Evolutionary conservation across 2,329 filamentous ascomycete genomes (phyloP).

Genomic region (Penicillium sp.): DNA sequence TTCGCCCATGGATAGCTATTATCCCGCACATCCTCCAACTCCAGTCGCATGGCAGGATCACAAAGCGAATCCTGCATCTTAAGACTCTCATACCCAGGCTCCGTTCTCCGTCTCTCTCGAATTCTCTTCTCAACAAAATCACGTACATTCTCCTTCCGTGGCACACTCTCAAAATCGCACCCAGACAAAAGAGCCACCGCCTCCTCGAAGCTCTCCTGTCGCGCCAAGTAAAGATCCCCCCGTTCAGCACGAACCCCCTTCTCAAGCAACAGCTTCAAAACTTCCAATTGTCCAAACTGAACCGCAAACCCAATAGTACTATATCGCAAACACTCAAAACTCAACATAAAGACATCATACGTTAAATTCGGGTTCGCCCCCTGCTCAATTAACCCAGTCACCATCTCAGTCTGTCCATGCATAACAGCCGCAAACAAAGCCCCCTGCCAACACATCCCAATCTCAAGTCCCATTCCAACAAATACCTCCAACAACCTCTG

Average conservation of each 20-base stretch:
- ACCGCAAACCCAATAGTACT: not conserved
- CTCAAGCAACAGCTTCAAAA: not conserved
- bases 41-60: not conserved
- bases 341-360: not conserved
- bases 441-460: too few species aligned
- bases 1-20: not conserved
- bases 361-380: not conserved
- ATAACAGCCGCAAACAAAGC: too few species aligned
- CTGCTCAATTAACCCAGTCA: not conserved
- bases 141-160: not conserved
- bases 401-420: not conserved
- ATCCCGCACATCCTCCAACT: not conserved
- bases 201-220: not conserved
- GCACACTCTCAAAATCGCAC: not conserved
- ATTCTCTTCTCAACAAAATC: not conserved
- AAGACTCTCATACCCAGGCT: not conserved
- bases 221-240: not conserved
- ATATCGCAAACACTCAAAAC: not conserved
- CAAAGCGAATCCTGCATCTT: not conserved
- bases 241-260: not conserved
- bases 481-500: too few species aligned
- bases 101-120: not conserved
- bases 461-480: too few species aligned
- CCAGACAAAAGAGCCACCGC: not conserved
- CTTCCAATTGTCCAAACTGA: not conserved